Conservation (phyloP, 768 basidiomycete species). For the Amanita muscaria region DNA sequence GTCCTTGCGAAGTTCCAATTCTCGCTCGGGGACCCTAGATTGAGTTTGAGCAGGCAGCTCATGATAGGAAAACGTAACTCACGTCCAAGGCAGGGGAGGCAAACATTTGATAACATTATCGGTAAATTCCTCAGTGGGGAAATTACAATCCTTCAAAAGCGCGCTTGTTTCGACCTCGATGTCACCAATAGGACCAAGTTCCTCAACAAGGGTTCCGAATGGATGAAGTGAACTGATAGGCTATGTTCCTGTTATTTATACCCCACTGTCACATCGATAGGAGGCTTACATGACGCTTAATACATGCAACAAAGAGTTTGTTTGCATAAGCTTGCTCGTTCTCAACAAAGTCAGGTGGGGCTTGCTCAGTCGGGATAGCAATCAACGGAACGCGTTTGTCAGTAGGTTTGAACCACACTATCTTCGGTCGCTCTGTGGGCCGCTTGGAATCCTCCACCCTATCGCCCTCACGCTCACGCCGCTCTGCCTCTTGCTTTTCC, state of each 20-base stretch:
- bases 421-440: constrained; percentile 86
- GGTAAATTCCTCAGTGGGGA: constrained; percentile 94
- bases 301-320: constrained; percentile 93
- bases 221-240: constrained; percentile 96
- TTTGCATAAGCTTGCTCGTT: constrained; percentile 87
- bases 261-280: neutral
- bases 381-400: constrained; percentile 98
- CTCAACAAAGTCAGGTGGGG: constrained; percentile 92
- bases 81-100: constrained; percentile 94
- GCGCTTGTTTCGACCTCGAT: constrained; percentile 98
- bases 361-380: constrained; percentile 98
- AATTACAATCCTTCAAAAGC: constrained; percentile 96
- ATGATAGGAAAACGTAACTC: constrained; percentile 22
- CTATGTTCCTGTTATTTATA: constrained; percentile 26
- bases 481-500: constrained; percentile 97
- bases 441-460: constrained; percentile 77
- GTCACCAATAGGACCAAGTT: constrained; percentile 97
- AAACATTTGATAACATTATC: constrained; percentile 94
- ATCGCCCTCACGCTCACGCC: constrained; percentile 94
- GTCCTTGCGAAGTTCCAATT: constrained; percentile 83
- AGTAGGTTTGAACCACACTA: constrained; percentile 99
- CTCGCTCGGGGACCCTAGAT: constrained; percentile 76
- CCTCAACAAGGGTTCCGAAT: constrained; percentile 96
- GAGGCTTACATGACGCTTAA: constrained; percentile 85
- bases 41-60: constrained; percentile 10